Base-by-base conservation (phyloP, 176 grass and related monocot species). In the Echinochloa phyllopogon region DNA sequence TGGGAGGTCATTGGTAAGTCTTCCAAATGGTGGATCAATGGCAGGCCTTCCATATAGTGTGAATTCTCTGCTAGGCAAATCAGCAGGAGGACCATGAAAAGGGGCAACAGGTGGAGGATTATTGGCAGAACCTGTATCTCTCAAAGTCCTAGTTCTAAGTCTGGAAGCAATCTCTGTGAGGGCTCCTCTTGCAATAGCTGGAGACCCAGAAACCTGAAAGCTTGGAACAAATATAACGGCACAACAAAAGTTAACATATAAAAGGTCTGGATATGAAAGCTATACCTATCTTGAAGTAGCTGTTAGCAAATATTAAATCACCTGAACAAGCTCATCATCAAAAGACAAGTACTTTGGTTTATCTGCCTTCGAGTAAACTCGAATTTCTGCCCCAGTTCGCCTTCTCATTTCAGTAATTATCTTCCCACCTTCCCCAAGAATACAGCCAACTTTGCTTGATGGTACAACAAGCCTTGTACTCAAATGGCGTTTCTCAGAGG, bases 351-450 rank as follows among this genome's bases (percentile, higher is more conserved):
- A 99, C 73, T 96, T 91, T 15, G 91, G 96, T 86, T 93, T 95
- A 82, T 94, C 90, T 47, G 92, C 93, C 75, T 96, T 99, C 0
- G 93, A 95, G 57, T 86, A 99, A 87, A 99, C 91, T 73, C 91
- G 90, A 85, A 99, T 99, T 73, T 95, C 89, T 67, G 96, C 93
- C 80, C 89, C 89, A 45, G 90, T 94, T 66, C 91, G 91, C 72
- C 90, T 94, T 83, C 93, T 91, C 96, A 99, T 99, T 84, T 99
- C 96, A 77, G 89, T 96, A 74, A 99, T 99, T 74, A 99, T 78
- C 21, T 91, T 92, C 33, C 96, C 96, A 75, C 93, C 84, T 92
- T 99, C 89, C 86, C 93, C 96, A 81, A 99, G 64, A 81, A 96
- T 96, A 79, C 96, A 99, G 71, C 96, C 93, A 64, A 99, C 96